Conservation (phyloP, 2,329 filamentous ascomycete species). For the Ophiocordyceps polyrhachis-furcata region DNA sequence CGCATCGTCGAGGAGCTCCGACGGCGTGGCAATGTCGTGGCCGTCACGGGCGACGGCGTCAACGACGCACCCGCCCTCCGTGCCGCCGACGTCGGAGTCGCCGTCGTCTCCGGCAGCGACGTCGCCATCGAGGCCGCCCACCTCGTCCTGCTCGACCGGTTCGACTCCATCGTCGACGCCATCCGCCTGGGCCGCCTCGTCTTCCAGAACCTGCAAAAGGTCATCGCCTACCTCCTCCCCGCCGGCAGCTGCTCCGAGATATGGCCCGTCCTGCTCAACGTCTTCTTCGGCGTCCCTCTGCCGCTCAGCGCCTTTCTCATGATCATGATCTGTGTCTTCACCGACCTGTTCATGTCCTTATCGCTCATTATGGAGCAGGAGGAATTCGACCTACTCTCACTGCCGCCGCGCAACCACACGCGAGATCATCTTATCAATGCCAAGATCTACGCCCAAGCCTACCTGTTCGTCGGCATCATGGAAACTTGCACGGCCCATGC, state of each 20-base stretch:
- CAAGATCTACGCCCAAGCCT: slow-evolving; percentile 31
- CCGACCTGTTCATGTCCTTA: slow-evolving; percentile 30
- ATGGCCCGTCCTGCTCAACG: slow-evolving; percentile 36
- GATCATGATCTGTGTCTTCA: slow-evolving; percentile 39
- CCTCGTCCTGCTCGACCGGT: slow-evolving; percentile 51
- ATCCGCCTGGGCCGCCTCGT: slow-evolving; percentile 27
- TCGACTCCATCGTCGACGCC: slow-evolving; percentile 50
- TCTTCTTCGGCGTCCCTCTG: slow-evolving; percentile 34
- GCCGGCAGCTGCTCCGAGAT: slow-evolving; percentile 37
- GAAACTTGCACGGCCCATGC: slow-evolving; percentile 28
- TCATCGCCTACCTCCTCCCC: slow-evolving; percentile 26
- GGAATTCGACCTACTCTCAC: slow-evolving; percentile 31
- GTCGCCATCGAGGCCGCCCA: slow-evolving; percentile 47
- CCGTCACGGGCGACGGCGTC: slow-evolving; percentile 58
- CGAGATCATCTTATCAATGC: slow-evolving; percentile 32
- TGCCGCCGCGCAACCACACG: slow-evolving; percentile 29
- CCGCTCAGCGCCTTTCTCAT: slow-evolving; percentile 34
- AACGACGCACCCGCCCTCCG: slow-evolving; percentile 49
- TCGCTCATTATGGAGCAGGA: slow-evolving; percentile 36
- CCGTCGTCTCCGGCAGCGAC: slow-evolving; percentile 44
- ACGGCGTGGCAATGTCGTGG: slow-evolving; percentile 36
- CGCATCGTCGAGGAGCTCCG: slow-evolving; percentile 54
- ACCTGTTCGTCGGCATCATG: slow-evolving; percentile 32
- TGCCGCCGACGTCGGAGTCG: slow-evolving; percentile 50
- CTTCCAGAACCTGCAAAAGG: slow-evolving; percentile 22